Base-by-base conservation (phyloP, 257 asterid genomes). In the Agastache rugosa region DNA sequence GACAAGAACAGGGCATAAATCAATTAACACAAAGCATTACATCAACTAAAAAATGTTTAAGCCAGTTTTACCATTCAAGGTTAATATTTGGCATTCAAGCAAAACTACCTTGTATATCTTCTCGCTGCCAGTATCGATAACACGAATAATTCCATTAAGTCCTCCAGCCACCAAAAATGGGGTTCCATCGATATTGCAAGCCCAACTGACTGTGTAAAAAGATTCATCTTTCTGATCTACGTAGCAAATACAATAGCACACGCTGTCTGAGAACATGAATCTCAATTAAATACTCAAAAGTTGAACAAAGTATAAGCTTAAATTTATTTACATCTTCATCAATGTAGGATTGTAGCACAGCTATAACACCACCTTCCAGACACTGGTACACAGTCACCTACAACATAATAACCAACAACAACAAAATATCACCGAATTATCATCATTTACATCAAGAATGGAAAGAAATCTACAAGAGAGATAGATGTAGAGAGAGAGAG, bases 161-260 rank as follows among this genome's bases (percentile, higher is more conserved):
- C 97, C 97, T 62, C 98, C 97, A 54, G 98, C 97, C 83, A 91
- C 94, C 78, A 93, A 55, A 61, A 94, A 86, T 20, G 97, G 98
- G 5, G 87, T 78, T 65, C 97, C 99, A 70, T 90, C 92, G 73
- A 79, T 67, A 82, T 88, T 87, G 85, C 99, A 92, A 41, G 98
- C 99, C 99, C 99, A 94, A 69, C 97, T 89, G 63, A 94, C 97
- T 47, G 99, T 94, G 85, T 94, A 92, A 78, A 94, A 94, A 1
- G 98, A 92, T 77, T 94, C 99, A 77, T 94, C 99, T 79, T 94
- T 94, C 99, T 94, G 96, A 80, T 85, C 85, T 63, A 85, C 68
- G 82, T 61, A 78, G 69, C 77, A 87, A 69, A 76, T 41, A 78
- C 80, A 80, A 75, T 17, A 61, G 73, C 77, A 84, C 27, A 76